phyloP scores from a whole-genome alignment of 345 rosid genomes.

The Eutrema heterophyllum region DNA sequence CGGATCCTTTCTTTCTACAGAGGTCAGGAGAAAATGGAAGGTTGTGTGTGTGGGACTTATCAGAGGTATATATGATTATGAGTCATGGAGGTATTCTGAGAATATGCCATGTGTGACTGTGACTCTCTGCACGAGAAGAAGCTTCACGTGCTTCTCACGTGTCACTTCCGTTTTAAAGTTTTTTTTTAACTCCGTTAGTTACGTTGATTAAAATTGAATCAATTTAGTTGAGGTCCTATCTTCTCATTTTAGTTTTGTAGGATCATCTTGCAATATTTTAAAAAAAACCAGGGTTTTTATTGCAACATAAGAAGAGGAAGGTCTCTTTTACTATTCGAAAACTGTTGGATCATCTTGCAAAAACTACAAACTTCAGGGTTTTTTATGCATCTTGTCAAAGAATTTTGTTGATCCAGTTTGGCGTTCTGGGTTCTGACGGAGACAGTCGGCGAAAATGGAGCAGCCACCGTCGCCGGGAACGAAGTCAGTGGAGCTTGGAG shows the following conservation, averaged over 20 bases:
- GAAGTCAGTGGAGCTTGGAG: constrained; percentile 12
- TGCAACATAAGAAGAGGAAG: neutral
- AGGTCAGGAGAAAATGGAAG: constrained; percentile 1
- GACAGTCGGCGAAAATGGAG: constrained; percentile 21
- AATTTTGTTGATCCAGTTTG: neutral
- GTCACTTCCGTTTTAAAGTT: neutral
- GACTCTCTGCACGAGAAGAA: neutral
- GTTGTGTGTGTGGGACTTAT: constrained; percentile 3
- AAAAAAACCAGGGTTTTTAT: neutral
- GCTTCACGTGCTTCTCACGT: constrained; percentile 30
- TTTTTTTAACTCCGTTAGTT: neutral
- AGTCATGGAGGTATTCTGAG: neutral
- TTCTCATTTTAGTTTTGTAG: neutral
- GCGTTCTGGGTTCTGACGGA: neutral
- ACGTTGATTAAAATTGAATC: neutral
- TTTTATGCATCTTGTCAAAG: neutral
- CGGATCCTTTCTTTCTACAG: constrained; percentile 21
- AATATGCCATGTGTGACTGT: constrained; percentile 29
- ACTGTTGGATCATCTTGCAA: neutral
- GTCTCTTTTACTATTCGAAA: neutral
- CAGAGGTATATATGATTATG: constrained; percentile 1
- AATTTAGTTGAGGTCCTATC: neutral
- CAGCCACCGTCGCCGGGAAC: constrained; percentile 31
- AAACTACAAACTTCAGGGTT: neutral
- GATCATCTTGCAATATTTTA: neutral